Base-by-base conservation (phyloP, 2,329 filamentous ascomycete genomes). In the Trichoderma semiorbis region DNA sequence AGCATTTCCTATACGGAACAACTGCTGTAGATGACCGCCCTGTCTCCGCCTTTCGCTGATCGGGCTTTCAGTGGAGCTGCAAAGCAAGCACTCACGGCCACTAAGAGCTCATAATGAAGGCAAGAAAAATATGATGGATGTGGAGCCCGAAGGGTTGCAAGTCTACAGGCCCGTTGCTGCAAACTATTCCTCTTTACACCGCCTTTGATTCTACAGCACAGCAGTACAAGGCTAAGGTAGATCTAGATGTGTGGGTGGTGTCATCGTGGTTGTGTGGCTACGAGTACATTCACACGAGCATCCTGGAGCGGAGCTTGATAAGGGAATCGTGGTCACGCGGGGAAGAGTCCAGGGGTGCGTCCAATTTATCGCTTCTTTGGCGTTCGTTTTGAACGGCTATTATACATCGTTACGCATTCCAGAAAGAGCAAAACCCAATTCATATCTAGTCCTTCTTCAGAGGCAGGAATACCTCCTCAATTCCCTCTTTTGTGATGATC, bases 401-500 rank as follows among this genome's bases (percentile, higher is more conserved):
- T 79, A 70, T 81, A 81, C 80, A 82, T 76, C 74, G 71, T 73
- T 74, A 65, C 65, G 66, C 68, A 58, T 58, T 57, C 62, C n/a
- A 70, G 16, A 62, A 34, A 61, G 18, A 60, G 16, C 43, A 68
- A 68, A 43, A 28, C 26, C 28, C 30, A 26, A 30, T 3, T 63
- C 66, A 57, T 64, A 26, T 78, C 73, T 92, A 97, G 83, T 97
- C 94, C 85, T 91, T 91, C 93, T 99, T 99, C 85, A 99, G 84
- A 32, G 93, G 91, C 76, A 91, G 84, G 79, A 92, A 92, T 66
- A 90, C 88, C 87, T 99, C 96, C 85, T 97, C 89, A 79, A 98
- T 94, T 12, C 96, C 96, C 68, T 94, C 86, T 82, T 88, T 90
- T 63, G 94, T 97, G 78, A 98, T 94, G 77, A 97, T 90, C 87